Evolutionary conservation across 768 basidiomycete species (phyloP).

Genomic region (Mycena kentingensis): DNA sequence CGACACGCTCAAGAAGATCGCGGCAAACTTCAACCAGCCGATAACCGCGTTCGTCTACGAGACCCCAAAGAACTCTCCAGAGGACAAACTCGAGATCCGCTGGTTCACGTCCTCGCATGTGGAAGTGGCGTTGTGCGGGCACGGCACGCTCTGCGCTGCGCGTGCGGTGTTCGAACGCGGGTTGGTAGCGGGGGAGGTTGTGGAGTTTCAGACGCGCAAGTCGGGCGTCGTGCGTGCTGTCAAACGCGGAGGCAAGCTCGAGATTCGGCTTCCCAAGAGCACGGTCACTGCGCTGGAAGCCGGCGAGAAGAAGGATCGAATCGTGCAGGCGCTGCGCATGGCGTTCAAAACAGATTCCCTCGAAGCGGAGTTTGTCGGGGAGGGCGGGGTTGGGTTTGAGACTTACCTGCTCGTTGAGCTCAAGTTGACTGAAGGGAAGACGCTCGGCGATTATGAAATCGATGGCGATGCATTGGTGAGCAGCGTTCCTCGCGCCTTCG

Average conservation of each 20-base stretch:
- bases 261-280: constrained; percentile 40
- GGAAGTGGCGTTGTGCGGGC: constrained; percentile 30
- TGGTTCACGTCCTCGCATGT: constrained; percentile 35
- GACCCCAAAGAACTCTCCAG: constrained; percentile 24
- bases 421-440: constrained; percentile 43
- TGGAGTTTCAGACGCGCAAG: constrained; percentile 36
- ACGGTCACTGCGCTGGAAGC: constrained; percentile 27
- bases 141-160: constrained; percentile 44
- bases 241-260: constrained; percentile 34
- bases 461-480: constrained; percentile 39
- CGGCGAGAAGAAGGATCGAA: constrained; percentile 34
- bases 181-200: constrained; percentile 27
- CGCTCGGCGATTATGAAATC: constrained; percentile 35
- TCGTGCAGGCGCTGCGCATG: constrained; percentile 1
- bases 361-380: constrained; percentile 37
- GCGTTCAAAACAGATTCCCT: constrained; percentile 22
- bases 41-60: constrained; percentile 39
- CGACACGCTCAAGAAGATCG: constrained; percentile 35
- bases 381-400: constrained; percentile 36
- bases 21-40: constrained; percentile 50
- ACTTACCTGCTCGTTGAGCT: constrained; percentile 45
- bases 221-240: constrained; percentile 32
- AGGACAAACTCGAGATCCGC: constrained; percentile 37
- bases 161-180: constrained; percentile 40
- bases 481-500: neutral